Conservation (phyloP, 1,139 yeast species). For the Trichomonascaceae sp. region DNA sequence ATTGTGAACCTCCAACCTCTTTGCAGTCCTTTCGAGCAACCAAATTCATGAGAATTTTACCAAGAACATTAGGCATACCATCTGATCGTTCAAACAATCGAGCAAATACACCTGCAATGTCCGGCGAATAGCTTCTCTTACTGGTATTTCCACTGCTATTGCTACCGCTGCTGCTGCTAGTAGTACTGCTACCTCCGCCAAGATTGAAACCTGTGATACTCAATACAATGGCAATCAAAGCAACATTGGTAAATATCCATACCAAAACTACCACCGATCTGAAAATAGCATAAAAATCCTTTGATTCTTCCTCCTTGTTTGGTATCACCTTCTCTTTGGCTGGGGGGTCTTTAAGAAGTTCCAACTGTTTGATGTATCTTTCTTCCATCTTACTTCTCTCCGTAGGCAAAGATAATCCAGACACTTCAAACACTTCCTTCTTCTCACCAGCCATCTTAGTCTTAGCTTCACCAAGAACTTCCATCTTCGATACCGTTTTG, state of each 20-base stretch:
- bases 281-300: conserved; percentile 68
- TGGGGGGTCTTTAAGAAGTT: conserved; percentile 24
- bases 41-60: conserved; percentile 9
- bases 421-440: conserved; percentile 49
- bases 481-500: conserved; percentile 78
- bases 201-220: conserved; percentile 55
- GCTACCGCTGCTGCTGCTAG: conserved; percentile 5
- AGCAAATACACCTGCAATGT: neutral
- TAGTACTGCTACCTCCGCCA: conserved; percentile 19
- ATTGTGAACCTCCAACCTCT: conserved; percentile 22
- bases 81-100: conserved; percentile 3
- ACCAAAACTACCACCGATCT: conserved; percentile 71
- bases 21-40: conserved; percentile 21
- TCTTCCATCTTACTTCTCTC: conserved; percentile 56
- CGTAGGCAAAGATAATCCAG: conserved; percentile 62
- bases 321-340: conserved; percentile 24
- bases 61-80: conserved; percentile 7
- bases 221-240: conserved; percentile 59
- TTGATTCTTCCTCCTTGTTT: conserved; percentile 19
- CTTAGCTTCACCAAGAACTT: conserved; percentile 67
- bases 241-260: conserved; percentile 72
- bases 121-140: conserved; percentile 3
- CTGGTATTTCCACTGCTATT: conserved; percentile 15
- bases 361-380: conserved; percentile 41
- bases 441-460: conserved; percentile 50